Conservation (phyloP, 208 protist genomes). For the Sergeia podlipaevii region DNA sequence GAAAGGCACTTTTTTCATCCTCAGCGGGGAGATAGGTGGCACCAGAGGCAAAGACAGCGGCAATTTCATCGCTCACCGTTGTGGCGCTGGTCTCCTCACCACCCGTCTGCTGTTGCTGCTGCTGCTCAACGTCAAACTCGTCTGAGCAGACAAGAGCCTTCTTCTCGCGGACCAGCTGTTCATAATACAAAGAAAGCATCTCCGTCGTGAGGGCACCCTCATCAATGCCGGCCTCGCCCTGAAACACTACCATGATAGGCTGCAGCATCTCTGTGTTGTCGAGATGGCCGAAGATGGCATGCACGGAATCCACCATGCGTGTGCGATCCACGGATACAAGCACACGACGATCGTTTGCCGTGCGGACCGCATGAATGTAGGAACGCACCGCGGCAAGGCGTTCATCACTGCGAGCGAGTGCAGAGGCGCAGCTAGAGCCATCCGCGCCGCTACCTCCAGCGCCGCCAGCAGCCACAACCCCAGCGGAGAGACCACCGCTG, state of each 20-base stretch:
- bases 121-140: constrained; percentile 7
- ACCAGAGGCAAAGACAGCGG: constrained; percentile 1
- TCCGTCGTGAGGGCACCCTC: constrained; percentile 65
- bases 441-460: constrained; percentile 13
- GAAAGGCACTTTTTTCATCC: constrained; percentile 26
- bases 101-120: neutral
- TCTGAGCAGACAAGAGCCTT: constrained; percentile 42
- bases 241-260: constrained; percentile 70
- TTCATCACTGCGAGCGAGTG: constrained; percentile 48
- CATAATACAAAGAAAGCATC: constrained; percentile 70
- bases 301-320: constrained; percentile 66
- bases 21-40: constrained; percentile 32
- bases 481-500: too few relatives aligned
- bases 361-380: constrained; percentile 58
- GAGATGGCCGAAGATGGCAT: constrained; percentile 36
- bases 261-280: constrained; percentile 31
- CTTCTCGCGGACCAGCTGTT: constrained; percentile 43
- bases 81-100: too few relatives aligned
- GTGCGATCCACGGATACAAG: constrained; percentile 57
- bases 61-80: neutral
- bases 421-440: constrained; percentile 15
- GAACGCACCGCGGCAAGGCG: constrained; percentile 50
- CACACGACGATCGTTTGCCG: constrained; percentile 21
- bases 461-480: too few relatives aligned
- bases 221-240: constrained; percentile 68